Evolutionary conservation across 768 basidiomycete genomes (phyloP), one percentile per base, ranked within the genome.

Genomic region (Symmetrospora coprosmae): DNA sequence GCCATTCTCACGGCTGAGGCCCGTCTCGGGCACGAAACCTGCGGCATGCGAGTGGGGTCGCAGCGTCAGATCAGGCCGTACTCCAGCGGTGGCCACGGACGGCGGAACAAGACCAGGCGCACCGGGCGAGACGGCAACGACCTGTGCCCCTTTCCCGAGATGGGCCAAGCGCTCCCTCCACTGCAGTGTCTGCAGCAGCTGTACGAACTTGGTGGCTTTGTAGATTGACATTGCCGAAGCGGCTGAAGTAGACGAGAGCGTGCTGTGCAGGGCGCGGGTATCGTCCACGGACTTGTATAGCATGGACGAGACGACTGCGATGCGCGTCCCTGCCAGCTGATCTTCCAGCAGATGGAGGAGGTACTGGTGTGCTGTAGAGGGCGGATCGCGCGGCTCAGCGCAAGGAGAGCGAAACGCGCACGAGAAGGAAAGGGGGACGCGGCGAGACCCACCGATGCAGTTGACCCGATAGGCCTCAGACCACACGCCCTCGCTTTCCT

Each of bases 1-100:
- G 7, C 59, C 45, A 14, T 27, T 48, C 33, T 66, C 65, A 17
- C 65, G 64, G 25, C 35, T 23, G 25, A 66, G 60, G 6, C 60
- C 58, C 2, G 65, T 66, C 19, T 52, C 51, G 6, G 65, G 65
- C 3, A 66, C 60, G 43, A 65, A 66, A n/a, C 65, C 65, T 66
- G 37, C n/a, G n/a, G 14, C 13, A 39, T 13, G 38, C 38, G 38
- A 13, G 19, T 39, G 38, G 38, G 13, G 38, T 13, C 14, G 9
- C 27, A 25, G 13, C 11, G 21, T 47, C n/a, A 31, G 33, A 23
- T 47, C 45, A 47, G 45, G 14, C 33, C 5, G 27, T 47, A 4
- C 33, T n/a, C n/a, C n/a, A n/a, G n/a, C n/a, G n/a, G n/a, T n/a
- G n/a, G n/a, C n/a, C n/a, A n/a, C n/a, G n/a, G n/a, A n/a, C n/a